Evolutionary conservation across 257 asterid genomes (phyloP), one percentile per base, ranked within the genome.

Genomic region (Salvia miltiorrhiza): DNA sequence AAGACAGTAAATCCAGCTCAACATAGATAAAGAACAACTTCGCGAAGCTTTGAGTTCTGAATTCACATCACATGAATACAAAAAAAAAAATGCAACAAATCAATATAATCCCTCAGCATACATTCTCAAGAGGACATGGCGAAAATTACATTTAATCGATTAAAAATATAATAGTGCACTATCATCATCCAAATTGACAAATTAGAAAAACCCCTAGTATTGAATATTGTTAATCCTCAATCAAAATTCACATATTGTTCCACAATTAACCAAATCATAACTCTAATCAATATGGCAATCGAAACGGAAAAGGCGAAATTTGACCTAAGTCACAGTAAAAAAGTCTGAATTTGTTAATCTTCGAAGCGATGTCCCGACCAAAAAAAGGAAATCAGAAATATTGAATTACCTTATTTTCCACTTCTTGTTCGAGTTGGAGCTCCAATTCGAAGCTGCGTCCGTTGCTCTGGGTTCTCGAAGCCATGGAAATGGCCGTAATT

Each of bases 401-500:
- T 1, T 3, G 24, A 0, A 45, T 32, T 65, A 80, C 85, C 86
- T 63, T 64, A 12, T 35, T 13, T 9, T 67, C 81, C 32, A 68
- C 73, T 2, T 76, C 76, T 24, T 59, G 49, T 60, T 70, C 82
- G 44, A 65, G 65, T 24, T 53, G 69, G 57, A 9, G 52, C 7
- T 70, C 45, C 73, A 12, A 54, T 23, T 44, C 66, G 59, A 48
- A n/a, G 47, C 33, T 61, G 63, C 16, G 53, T 43, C 41, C 70
- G 70, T 65, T 53, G 60, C n/a, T 54, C 49, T 64, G 47, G 58
- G 59, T 50, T 32, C 28, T 26, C 33, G 61, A 57, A 70, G 79
- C 73, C 86, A 81, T 81, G 69, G 75, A 32, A 60, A 40, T 52
- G 72, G 43, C 37, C 47, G 67, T 53, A 52, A 32, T 30, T 75